Conservation (phyloP, 2,329 filamentous ascomycete genomes). For the Davidsoniella eucalypti region DNA sequence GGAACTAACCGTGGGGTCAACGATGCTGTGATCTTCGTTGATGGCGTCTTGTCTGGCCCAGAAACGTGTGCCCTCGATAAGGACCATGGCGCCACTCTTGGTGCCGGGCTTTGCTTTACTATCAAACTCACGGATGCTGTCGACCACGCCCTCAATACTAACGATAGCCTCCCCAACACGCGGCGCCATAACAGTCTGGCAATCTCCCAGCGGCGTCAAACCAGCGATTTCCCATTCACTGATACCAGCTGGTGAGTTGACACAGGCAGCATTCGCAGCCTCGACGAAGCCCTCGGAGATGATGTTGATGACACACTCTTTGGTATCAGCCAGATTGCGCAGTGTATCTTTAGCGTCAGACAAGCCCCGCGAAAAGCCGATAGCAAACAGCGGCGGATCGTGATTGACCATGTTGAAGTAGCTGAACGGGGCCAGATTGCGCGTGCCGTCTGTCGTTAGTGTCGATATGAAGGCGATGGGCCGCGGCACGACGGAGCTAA, state of each 20-base stretch:
- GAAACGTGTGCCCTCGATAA: constrained; percentile 73
- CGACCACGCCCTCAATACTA: constrained; percentile 62
- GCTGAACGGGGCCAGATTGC: constrained; percentile 73
- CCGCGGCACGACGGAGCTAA: constrained; percentile 65
- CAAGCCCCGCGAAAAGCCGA: constrained; percentile 32
- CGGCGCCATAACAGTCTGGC: constrained; percentile 48
- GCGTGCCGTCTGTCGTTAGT: constrained; percentile 45
- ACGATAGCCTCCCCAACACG: constrained; percentile 73
- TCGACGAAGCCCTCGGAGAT: constrained; percentile 73
- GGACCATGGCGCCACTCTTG: constrained; percentile 56
- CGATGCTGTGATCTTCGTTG: constrained; percentile 54
- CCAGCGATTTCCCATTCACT: constrained; percentile 71
- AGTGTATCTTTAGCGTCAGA: constrained; percentile 60
- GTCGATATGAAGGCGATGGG: constrained; percentile 56
- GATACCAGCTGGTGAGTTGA: constrained; percentile 61
- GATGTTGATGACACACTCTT: constrained; percentile 75
- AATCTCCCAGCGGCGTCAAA: constrained; percentile 50
- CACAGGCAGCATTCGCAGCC: constrained; percentile 65
- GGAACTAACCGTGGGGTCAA: constrained; percentile 49
- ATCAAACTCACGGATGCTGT: constrained; percentile 63
- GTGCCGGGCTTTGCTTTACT: constrained; percentile 52
- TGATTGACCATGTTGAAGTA: constrained; percentile 75
- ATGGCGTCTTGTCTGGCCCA: constrained; percentile 83
- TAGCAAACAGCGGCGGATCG: constrained; percentile 70
- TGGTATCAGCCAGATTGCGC: constrained; percentile 51